Percentiles rank a stretch among this genome's conserved stretches.
These are phyloP conservation scores for Solanum acaule DNA, from an alignment of 257 asterid genomes.

Conservation along the genomic window DNA sequence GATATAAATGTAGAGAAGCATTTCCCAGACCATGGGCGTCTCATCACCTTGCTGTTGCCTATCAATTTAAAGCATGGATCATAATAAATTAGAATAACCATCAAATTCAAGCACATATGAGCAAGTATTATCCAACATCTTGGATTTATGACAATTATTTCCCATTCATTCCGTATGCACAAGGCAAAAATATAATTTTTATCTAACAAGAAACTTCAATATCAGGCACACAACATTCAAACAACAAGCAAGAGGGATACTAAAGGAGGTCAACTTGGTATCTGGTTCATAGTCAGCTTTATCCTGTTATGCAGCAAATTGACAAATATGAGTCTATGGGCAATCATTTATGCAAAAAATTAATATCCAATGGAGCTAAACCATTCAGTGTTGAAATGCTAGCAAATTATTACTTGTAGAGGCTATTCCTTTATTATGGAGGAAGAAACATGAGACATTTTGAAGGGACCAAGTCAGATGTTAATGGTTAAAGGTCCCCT, in stretches of 20 bases:
- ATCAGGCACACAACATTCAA: not conserved
- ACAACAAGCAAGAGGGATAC: not conserved
- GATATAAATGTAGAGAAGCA: constrained; percentile 90
- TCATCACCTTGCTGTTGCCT: constrained; percentile 96
- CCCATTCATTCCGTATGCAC: not conserved
- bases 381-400: not conserved
- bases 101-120: not conserved
- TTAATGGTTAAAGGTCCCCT: too few species aligned
- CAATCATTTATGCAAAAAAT: not conserved
- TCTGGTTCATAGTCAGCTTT: not conserved
- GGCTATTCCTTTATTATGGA: not conserved
- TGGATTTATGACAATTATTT: not conserved
- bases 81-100: not conserved
- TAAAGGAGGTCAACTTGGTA: not conserved
- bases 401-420: not conserved
- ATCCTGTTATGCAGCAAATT: not conserved
- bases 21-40: constrained; percentile 99
- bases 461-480: not conserved
- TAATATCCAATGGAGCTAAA: not conserved
- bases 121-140: not conserved
- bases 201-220: not conserved
- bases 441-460: not conserved
- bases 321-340: not conserved
- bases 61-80: constrained; percentile 9
- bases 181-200: not conserved